Base-by-base conservation (phyloP, 2,329 filamentous ascomycete genomes). In the Hymenoscyphus salicellus region DNA sequence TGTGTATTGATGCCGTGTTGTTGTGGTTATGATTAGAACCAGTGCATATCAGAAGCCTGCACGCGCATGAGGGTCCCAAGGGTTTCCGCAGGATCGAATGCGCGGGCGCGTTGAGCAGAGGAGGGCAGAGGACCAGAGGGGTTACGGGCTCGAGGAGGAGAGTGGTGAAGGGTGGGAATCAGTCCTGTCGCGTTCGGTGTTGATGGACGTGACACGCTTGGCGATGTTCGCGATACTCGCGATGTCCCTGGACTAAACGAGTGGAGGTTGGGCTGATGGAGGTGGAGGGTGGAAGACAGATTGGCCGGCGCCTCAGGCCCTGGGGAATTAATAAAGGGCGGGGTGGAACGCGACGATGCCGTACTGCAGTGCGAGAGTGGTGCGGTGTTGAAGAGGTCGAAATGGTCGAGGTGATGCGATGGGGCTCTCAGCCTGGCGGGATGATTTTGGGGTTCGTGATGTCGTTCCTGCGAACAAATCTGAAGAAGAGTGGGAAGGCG, bases 31-130 rank as follows among this genome's bases (percentile, higher is more conserved):
- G 65, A 60, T 59, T 65, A 66, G 61, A 43, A 64, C 70, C 58
- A 69, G 72, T 69, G 72, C 74, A 76, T 74, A 71, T 74, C 72
- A 76, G 67, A 70, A 72, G 58, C 67, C 68, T 74, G 73, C 72
- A 52, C 46, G 46, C 46, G 46, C 46, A 52, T 52, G 23, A 52
- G 46, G 20, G 41, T 7, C 41, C 16, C 16, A 43, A 6, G 41
- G 41, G 46, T 52, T 26, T 23, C 10, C 20, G 46, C 46, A 5
- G 46, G 46, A 70, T 64, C 61, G 68, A 70, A 68, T 66, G 67
- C 65, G 60, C 60, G 17, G 58, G 63, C 66, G 65, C 62, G 65
- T 64, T 63, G 58, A 46, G 36, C 55, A 57, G 65, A 61, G 67
- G 61, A 38, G 30, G 58, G 60, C 68, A 32, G 62, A 30, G 65